These are phyloP conservation scores for Flaveria ramosissima DNA, from an alignment of 129 eudicot genomes.

Conservation along the genomic window DNA sequence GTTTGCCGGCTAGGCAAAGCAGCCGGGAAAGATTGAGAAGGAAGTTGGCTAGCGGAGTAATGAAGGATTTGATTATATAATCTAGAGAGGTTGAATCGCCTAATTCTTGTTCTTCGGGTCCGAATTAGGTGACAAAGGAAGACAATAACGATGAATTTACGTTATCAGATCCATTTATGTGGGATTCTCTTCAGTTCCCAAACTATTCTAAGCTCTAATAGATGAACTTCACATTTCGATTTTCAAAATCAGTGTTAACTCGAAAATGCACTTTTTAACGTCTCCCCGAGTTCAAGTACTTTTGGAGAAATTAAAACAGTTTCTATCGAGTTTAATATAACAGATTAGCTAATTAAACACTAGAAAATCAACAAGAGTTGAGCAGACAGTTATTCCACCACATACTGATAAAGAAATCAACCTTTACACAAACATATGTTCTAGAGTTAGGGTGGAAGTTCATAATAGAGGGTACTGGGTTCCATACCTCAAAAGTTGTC, in stretches of 20 bases:
- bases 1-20: too few species aligned
- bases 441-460: conserved; percentile 13
- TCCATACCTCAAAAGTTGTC: conserved; percentile 33
- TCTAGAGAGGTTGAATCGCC: too few species aligned
- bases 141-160: too few species aligned
- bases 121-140: too few species aligned
- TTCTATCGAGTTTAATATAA: background rate
- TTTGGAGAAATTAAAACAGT: background rate
- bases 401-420: conserved; percentile 6
- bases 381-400: conserved; percentile 7
- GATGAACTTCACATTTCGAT: background rate
- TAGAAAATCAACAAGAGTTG: background rate
- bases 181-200: background rate
- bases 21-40: too few species aligned
- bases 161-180: too few species aligned
- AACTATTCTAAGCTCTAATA: conserved; percentile 16
- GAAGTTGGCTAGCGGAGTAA: too few species aligned
- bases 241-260: background rate
- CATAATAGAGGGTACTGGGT: conserved; percentile 21
- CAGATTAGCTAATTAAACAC: background rate
- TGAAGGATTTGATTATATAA: too few species aligned
- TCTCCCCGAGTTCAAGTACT: background rate
- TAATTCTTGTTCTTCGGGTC: too few species aligned
- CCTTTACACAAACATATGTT: conserved; percentile 24
- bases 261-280: conserved; percentile 15